Evolutionary conservation across 2,329 filamentous ascomycete genomes (phyloP), one percentile per base, ranked within the genome.

Genomic region (Grosmannia serpens): DNA sequence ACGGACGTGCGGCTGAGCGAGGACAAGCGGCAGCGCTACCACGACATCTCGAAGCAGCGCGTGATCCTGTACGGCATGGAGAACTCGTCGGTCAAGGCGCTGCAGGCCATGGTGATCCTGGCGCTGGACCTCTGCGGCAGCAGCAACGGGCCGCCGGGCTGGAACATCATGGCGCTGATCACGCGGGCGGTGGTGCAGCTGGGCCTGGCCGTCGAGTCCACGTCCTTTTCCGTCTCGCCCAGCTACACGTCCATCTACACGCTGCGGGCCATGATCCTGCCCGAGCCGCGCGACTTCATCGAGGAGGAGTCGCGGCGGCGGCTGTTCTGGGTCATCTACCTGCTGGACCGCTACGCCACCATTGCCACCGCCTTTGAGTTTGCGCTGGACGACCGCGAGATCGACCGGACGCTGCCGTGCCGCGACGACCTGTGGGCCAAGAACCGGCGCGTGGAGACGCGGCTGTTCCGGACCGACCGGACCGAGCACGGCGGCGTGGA

Each of bases 351-450:
- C 55, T 96, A 95, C 68, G 90, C 90, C 1, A 96, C 91, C 0
- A 86, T 96, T 58, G 87, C 90, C 0, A 96, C 91, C 0, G 90
- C 91, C 0, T 96, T 96, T 65, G 90, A 96, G 65, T 95, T 96
- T 68, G 89, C 89, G 0, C 74, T 96, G 22, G 86, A 92, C 64
- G 90, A 96, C 66, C 89, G 87, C 67, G 91, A 96, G 67, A 92
- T 96, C 51, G 91, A 96, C 68, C 83, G 91, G 27, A 88, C 84
- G 55, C 74, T 96, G 9, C 91, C 91, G 1, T 96, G 91, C 67
- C 85, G 89, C 49, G 90, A 96, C 64, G 89, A 95, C 64, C 76
- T 91, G 27, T 96, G 91, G 79, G 80, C 87, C 57, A 88, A 87
- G 64, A 95, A 95, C 64, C 83, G 89, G 63, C 84, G 85, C 35